Base-by-base conservation (phyloP, 202 grass and related monocot species). In the Cymbopogon flexuosus region DNA sequence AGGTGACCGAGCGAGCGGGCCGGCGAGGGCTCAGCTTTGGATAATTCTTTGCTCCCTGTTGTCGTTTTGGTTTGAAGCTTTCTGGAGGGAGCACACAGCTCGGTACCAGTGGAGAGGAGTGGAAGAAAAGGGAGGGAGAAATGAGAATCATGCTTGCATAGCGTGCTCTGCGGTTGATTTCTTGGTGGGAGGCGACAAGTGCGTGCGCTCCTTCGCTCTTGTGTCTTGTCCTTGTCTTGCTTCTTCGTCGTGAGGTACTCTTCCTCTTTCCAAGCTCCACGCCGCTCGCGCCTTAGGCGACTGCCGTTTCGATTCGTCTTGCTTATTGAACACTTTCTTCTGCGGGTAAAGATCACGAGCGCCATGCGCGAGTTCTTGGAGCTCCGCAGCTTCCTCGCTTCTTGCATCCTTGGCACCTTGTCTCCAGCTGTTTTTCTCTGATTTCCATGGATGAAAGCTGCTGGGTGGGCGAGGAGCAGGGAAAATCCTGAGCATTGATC, bases 41-140 rank as follows among this genome's bases (percentile, higher is more conserved):
- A 79, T 52, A 71, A 40, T 88, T 80, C 86, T 80, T 80, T 24
- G 81, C 47, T 52, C n/a, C 62, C 34, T 81, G 61, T 69, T 71
- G 73, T 75, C 76, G 66, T 83, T 85, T 78, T 35, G 23, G 47
- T 81, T 86, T 68, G 39, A 85, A 78, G 67, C 83, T 82, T 75
- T 72, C 15, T 19, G n/a, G 37, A 42, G 46, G 45, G 7, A 49
- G 45, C 45, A 51, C 14, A 18, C 10, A 1, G 64, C 49, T 57
- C 77, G 63, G 65, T 27, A 11, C 52, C 63, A 19, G 43, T 33
- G 41, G 39, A 41, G 39, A 15, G 24, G 29, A 8, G 64, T 16
- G 1, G 23, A 21, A 27, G 13, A n/a, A 7, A 31, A 42, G n/a
- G 18, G 27, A 16, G 24, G 21, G 10, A 31, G 11, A 34, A 18